phyloP scores from a whole-genome alignment of 2,329 filamentous ascomycete genomes.

The Epichloe hybrida region DNA sequence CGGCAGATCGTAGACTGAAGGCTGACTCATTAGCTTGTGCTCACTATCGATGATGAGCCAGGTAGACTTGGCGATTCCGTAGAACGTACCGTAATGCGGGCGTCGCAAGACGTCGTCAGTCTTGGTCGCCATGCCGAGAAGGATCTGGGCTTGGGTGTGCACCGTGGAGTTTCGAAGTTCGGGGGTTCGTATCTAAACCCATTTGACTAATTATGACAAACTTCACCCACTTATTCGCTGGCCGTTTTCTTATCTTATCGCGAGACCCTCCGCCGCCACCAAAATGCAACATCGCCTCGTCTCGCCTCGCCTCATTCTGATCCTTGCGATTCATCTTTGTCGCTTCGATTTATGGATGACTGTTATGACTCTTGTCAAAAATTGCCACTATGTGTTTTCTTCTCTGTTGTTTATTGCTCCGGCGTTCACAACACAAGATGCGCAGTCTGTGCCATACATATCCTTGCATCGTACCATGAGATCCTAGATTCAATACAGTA shows the following conservation, averaged over 20 bases:
- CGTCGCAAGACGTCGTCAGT: slow-evolving; percentile 32
- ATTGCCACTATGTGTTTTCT: background rate
- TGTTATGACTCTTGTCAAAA: background rate
- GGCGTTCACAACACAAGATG: too few species aligned
- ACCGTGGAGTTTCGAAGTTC: too few species aligned
- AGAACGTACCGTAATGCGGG: slow-evolving; percentile 34
- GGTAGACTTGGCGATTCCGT: background rate
- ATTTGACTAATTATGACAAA: background rate
- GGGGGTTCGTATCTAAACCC: background rate
- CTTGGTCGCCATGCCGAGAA: slow-evolving; percentile 7
- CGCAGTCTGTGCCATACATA: slow-evolving; percentile 10
- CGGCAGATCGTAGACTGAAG: slow-evolving; percentile 68
- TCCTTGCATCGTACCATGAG: slow-evolving; percentile 25
- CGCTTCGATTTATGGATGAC: background rate
- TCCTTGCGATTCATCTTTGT: background rate
- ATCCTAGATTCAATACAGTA: slow-evolving; percentile 21
- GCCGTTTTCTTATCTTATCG: background rate
- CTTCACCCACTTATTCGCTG: too few species aligned
- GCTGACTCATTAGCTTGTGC: slow-evolving; percentile 2
- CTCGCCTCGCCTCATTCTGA: too few species aligned
- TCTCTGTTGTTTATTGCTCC: too few species aligned
- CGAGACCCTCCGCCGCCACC: background rate
- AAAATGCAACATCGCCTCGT: background rate
- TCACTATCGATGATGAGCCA: background rate
- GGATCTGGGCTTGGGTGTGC: background rate